Base-by-base conservation (phyloP, 129 eudicot genomes). In the Chrysanthemum lavandulifolium region DNA sequence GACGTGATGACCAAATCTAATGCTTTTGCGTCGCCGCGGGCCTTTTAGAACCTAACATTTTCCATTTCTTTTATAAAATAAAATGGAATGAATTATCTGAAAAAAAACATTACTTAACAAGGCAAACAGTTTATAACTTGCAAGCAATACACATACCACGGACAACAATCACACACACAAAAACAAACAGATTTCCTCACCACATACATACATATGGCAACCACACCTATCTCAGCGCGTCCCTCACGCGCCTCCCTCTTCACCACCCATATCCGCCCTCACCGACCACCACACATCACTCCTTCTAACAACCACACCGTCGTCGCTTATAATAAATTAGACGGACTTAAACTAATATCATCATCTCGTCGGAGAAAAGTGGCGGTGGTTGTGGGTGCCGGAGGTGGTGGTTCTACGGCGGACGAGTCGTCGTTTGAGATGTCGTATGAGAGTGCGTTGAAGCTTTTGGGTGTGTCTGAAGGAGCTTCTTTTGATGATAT, bases 351-450 rank as follows among this genome's bases (percentile, higher is more conserved):
- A 47, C 53, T 72, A 50, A 36, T 0, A 1, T 63, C 64, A n/a
- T n/a, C n/a, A 56, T 23, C 61, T 80, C 51, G 82, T 72, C 85
- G 84, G 67, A 83, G 85, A 59, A 43, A 80, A 64, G 64, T 78
- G 40, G 64, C 76, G 45, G 84, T 86, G 47, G 71, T 67, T 19
- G 74, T 31, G 51, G 82, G 76, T 9, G 81, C 59, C 27, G 86
- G 91, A 48, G 88, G 93, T 75, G 86, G 89, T 45, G 78, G 78
- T 18, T 74, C 96, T 23, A 84, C 97, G 12, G 97, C 86, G 45
- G 97, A 88, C 67, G 88, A 91, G 49, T 89, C 88, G 14, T 88
- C 96, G 47, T 89, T 73, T 69, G 95, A 90, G 86, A 92, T 89
- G 96, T 83, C 95, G 5, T 75, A 87, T 59, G 95, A 92, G 62